Base-by-base conservation (phyloP, 129 eudicot genomes). In the Tanacetum coccineum region DNA sequence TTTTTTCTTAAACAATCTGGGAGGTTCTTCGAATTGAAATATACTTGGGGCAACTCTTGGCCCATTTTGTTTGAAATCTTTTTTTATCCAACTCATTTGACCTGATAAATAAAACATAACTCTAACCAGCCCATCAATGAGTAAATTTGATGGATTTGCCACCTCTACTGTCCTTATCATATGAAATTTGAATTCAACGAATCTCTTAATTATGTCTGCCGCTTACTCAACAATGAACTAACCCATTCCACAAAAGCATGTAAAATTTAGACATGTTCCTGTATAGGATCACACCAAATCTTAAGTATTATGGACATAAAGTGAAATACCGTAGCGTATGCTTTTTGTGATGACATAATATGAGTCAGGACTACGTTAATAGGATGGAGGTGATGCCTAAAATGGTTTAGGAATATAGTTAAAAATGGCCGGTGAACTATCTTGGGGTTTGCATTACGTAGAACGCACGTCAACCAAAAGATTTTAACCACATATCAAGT, bases 401-500 rank as follows among this genome's bases (percentile, higher is more conserved):
- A 30, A 26, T 20, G 64, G 9, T 14, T n/a, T 52, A 17, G 9
- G 19, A 52, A 17, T n/a, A 48, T 48, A 13, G 53, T 12, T 48
- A 48, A 13, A n/a, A 48, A 48, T 15, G 17, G 53, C 53, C 53
- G 20, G n/a, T 52, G 3, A 52, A 9, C 17, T 14, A 59, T 28
- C 45, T 36, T 36, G 2, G 42, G 42, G 7, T 36, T 36, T 36
- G 9, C 42, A 6, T 36, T 36, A 59, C 17, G 61, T 15, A 54
- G 18, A 50, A 32, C 9, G 2, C 42, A 36, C 42, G 9, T 7
- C 42, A 36, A 36, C 42, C 42, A 7, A 36, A 36, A 36, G 50
- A 52, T 67, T 52, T 17, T 32, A 3, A 67, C 55, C 62, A 19
- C 51, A 53, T 48, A 64, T 51, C 49, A 66, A 66, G 15, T 51